phyloP scores from a whole-genome alignment of 225 moss, liverwort and hornwort species.

The Anthoceros angustus region DNA sequence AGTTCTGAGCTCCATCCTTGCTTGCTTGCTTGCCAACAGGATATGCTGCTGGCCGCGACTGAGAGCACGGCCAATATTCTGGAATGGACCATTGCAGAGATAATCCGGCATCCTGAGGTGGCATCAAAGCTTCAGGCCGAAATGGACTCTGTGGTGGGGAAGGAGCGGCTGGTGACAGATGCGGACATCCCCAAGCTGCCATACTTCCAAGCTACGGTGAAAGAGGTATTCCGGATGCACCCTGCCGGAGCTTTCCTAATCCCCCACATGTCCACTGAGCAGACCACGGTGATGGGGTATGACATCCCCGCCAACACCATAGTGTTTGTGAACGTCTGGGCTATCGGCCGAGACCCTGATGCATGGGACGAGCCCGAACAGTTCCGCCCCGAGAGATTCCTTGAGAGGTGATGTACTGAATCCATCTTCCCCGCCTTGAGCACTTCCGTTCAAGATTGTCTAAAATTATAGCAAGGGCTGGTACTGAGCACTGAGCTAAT shows the following conservation, averaged over 20 bases:
- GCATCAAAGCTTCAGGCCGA: constrained; percentile 17
- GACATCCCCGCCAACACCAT: constrained; percentile 16
- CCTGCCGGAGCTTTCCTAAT: constrained; percentile 22
- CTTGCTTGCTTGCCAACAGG: neutral
- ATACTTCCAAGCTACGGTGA: constrained; percentile 30
- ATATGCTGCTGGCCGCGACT: neutral
- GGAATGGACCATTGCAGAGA: constrained; percentile 24
- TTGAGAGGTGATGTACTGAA: neutral
- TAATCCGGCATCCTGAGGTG: constrained; percentile 11
- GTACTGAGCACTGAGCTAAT: neutral
- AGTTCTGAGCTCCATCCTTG: too few relatives aligned
- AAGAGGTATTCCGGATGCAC: constrained; percentile 32
- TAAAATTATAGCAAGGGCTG: neutral
- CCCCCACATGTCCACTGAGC: constrained; percentile 19
- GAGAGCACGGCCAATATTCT: constrained; percentile 6
- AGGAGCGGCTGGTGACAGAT: constrained; percentile 4
- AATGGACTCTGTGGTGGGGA: constrained; percentile 9
- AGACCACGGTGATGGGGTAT: constrained; percentile 13
- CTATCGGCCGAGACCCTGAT: constrained; percentile 32
- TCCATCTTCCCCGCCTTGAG: neutral
- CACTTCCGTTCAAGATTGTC: neutral
- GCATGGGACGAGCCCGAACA: constrained; percentile 32
- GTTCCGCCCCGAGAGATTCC: constrained; percentile 42
- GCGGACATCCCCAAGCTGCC: constrained; percentile 20
- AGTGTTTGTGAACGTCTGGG: constrained; percentile 34